Percentiles rank a stretch among this genome's conserved stretches.
Conservation (phyloP, 176 grass and related monocot genomes). For the Triticum urartu region DNA sequence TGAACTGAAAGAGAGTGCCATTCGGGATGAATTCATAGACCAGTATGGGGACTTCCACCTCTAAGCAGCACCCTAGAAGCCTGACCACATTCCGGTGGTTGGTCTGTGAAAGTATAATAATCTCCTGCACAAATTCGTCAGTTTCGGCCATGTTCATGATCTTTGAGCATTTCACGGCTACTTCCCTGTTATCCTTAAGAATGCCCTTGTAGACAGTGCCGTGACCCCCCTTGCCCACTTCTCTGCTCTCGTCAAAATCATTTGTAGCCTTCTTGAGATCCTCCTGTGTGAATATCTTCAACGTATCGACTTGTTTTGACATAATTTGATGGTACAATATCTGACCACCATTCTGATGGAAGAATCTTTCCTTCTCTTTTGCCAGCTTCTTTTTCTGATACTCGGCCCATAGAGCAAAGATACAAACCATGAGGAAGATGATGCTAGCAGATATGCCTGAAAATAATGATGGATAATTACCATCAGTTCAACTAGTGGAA, state of each 20-base stretch:
- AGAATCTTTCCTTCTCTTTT: neutral
- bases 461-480: neutral
- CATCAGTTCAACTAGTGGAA: neutral
- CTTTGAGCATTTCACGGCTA: neutral
- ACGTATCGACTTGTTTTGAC: neutral
- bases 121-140: neutral
- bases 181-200: neutral
- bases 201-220: conserved; percentile 4
- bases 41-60: neutral
- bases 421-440: neutral
- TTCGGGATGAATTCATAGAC: neutral
- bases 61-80: neutral
- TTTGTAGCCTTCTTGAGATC: neutral
- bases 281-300: neutral
- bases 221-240: neutral
- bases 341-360: neutral
- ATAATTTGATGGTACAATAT: neutral
- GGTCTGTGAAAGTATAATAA: conserved; percentile 4
- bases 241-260: neutral
- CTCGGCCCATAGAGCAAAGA: neutral
- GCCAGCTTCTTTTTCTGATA: neutral
- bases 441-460: neutral
- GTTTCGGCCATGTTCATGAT: neutral
- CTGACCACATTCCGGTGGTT: neutral
- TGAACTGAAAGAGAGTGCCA: neutral